phyloP scores from a whole-genome alignment of 192 early-diverging fungal genomes.

The Entophlyctis helioformis region DNA sequence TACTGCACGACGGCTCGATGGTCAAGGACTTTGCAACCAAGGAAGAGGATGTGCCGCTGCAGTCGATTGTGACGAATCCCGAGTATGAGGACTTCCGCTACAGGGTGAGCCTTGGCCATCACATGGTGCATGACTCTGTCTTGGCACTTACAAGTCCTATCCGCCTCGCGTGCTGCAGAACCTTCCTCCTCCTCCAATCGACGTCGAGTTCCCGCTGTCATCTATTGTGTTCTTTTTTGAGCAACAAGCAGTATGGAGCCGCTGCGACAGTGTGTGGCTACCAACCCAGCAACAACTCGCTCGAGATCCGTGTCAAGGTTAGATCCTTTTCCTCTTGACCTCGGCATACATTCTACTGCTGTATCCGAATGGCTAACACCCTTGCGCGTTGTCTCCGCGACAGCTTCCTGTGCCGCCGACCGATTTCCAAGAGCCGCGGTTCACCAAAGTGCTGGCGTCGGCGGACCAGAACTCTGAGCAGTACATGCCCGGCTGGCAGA shows the following conservation, averaged over 20 bases:
- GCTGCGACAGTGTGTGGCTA: conserved; percentile 56
- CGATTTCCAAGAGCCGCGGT: too few relatives aligned
- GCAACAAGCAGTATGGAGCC: conserved; percentile 58
- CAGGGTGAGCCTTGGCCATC: neutral
- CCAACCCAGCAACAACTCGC: conserved; percentile 8
- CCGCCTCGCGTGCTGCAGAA: too few relatives aligned
- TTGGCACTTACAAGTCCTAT: too few relatives aligned
- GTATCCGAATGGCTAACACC: too few relatives aligned
- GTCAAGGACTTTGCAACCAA: conserved; percentile 60
- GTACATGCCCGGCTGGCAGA: conserved; percentile 52
- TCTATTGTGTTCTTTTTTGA: conserved; percentile 75
- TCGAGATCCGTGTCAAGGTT: conserved; percentile 7
- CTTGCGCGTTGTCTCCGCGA: too few relatives aligned
- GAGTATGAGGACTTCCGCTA: conserved; percentile 57
- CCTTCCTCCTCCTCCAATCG: conserved; percentile 49
- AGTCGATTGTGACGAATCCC: conserved; percentile 41
- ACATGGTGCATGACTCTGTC: too few relatives aligned
- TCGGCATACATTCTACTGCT: too few relatives aligned
- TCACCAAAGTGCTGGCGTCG: conserved; percentile 21
- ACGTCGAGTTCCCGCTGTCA: conserved; percentile 57
- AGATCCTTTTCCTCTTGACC: too few relatives aligned
- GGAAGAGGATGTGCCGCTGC: conserved; percentile 36
- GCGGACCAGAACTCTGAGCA: conserved; percentile 12
- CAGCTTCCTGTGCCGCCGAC: too few relatives aligned
- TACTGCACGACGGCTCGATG: conserved; percentile 55